Conservation (phyloP, 345 rosid species). For the Ceriops zippeliana region DNA sequence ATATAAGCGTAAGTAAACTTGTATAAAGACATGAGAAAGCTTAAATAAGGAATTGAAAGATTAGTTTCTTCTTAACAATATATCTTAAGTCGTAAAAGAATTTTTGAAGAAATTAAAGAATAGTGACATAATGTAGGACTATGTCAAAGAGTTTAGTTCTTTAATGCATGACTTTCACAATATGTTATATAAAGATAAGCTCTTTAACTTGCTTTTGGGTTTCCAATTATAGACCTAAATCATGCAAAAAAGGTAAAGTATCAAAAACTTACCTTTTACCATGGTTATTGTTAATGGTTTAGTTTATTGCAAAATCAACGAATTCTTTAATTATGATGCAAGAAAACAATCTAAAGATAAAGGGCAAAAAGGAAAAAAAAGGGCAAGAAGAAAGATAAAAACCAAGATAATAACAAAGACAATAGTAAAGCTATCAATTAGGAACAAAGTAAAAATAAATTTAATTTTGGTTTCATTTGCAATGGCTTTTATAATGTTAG, state of each 20-base stretch:
- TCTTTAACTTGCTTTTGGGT: background rate
- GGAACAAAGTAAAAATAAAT: no score
- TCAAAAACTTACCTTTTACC: background rate
- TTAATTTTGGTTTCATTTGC: no score
- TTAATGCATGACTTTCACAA: background rate
- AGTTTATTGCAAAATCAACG: background rate
- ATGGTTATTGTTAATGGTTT: background rate
- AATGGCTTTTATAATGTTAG: rapidly evolving
- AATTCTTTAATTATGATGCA: no score
- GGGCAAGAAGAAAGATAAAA: no score
- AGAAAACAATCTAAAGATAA: no score
- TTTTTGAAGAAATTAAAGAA: background rate
- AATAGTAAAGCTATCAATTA: no score
- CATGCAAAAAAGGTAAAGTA: background rate
- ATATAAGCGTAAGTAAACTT: rapidly evolving
- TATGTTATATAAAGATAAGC: background rate
- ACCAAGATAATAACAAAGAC: no score
- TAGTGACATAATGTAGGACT: background rate
- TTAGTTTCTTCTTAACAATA: background rate
- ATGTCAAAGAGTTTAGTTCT: background rate
- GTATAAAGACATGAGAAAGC: background rate
- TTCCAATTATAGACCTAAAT: rapidly evolving
- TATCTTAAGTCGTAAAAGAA: background rate
- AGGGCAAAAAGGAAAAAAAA: no score
- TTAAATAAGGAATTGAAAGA: background rate